phyloP scores from a whole-genome alignment of 2,329 filamentous ascomycete species.

The Ceratocystis papillata region DNA sequence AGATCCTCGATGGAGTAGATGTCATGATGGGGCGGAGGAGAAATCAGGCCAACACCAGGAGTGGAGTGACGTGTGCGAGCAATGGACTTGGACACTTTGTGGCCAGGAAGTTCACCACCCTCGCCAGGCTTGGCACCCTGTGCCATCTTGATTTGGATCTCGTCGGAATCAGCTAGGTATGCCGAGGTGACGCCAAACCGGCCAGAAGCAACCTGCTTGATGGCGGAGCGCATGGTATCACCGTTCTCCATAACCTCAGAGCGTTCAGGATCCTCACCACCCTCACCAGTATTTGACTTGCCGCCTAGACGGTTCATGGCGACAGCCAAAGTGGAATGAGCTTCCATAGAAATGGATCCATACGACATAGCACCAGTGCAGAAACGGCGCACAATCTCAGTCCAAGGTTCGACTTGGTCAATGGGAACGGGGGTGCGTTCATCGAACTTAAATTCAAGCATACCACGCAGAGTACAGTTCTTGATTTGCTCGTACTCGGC shows the following conservation, averaged over 20 bases:
- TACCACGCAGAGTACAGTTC: conserved; percentile 83
- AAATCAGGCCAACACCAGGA: conserved; percentile 90
- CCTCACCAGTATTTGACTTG: conserved; percentile 96
- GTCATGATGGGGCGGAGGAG: conserved; percentile 90
- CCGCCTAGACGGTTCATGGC: conserved; percentile 95
- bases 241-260: conserved; percentile 79
- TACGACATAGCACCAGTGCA: conserved; percentile 98
- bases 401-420: conserved; percentile 96
- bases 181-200: conserved; percentile 93
- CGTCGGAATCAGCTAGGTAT: conserved; percentile 88
- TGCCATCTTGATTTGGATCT: conserved; percentile 98
- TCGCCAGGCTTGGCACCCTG: conserved; percentile 97
- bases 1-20: conserved; percentile 98
- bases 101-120: conserved; percentile 89
- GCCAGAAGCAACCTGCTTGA: conserved; percentile 94
- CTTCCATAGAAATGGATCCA: conserved; percentile 96
- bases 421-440: conserved; percentile 76
- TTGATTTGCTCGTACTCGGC: conserved; percentile 95
- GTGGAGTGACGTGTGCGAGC: conserved; percentile 92
- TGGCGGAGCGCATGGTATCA: conserved; percentile 92
- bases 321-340: conserved; percentile 87
- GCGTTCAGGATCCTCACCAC: conserved; percentile 88
- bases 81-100: conserved; percentile 92
- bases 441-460: conserved; percentile 94
- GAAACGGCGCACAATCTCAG: conserved; percentile 91